These are phyloP conservation scores for Irpex rosettiformis DNA, from an alignment of 1,284 basidiomycete genomes.

Conservation along the genomic window DNA sequence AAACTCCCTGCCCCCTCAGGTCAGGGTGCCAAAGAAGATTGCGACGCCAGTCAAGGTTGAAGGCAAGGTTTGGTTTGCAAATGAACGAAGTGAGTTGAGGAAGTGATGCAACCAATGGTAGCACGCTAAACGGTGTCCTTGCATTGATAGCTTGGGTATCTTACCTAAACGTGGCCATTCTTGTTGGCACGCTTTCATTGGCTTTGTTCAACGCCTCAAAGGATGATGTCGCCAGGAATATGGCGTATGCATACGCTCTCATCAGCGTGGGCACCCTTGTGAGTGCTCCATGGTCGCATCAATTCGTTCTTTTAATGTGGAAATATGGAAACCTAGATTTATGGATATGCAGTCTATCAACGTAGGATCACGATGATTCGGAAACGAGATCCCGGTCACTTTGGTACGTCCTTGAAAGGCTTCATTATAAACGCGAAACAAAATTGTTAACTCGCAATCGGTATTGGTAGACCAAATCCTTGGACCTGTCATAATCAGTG, in stretches of 20 bases:
- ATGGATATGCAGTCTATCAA: conserved; percentile 88
- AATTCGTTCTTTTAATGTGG: neutral
- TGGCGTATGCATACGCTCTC: conserved; percentile 83
- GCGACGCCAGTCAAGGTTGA: conserved; percentile 90
- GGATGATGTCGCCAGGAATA: conserved; percentile 70
- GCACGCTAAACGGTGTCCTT: conserved; percentile 4
- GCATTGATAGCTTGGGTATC: conserved; percentile 80
- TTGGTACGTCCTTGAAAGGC: conserved; percentile 53
- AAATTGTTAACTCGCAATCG: neutral
- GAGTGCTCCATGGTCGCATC: conserved; percentile 16
- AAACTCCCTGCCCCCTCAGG: conserved; percentile 52
- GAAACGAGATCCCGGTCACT: conserved; percentile 86
- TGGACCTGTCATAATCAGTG: conserved; percentile 80
- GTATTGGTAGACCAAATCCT: conserved; percentile 61
- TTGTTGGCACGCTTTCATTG: conserved; percentile 83
- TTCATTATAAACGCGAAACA: neutral
- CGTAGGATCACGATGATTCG: conserved; percentile 90
- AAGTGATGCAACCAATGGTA: neutral
- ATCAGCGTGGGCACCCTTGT: conserved; percentile 73
- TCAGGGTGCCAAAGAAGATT: conserved; percentile 83
- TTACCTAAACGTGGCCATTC: conserved; percentile 84
- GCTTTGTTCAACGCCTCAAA: conserved; percentile 87
- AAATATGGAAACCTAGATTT: conserved; percentile 48
- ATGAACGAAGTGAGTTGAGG: conserved; percentile 78
- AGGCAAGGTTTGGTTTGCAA: conserved; percentile 98